These are phyloP conservation scores for Henckelia pumila DNA, from an alignment of 257 asterid species.

Conservation along the genomic window DNA sequence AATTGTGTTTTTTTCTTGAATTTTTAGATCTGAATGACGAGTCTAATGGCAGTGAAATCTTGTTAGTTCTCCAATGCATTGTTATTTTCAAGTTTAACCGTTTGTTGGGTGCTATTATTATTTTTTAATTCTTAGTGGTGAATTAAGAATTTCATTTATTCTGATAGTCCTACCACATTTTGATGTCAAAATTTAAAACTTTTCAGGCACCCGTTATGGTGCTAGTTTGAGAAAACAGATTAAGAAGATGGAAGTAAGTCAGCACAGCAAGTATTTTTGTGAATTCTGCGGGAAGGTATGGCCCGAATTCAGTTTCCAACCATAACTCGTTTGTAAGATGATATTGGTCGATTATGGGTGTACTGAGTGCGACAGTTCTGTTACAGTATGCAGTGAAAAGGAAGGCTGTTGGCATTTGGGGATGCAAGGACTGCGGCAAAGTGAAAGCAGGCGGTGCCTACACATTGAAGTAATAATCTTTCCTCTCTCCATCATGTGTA, in stretches of 20 bases:
- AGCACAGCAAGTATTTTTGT: constrained; percentile 53
- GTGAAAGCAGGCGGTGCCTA: constrained; percentile 70
- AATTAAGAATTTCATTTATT: background rate
- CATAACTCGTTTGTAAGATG: background rate
- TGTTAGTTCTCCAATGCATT: background rate
- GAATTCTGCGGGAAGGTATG: constrained; percentile 60
- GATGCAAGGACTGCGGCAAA: constrained; percentile 63
- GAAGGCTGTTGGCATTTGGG: constrained; percentile 72
- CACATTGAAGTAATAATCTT: constrained; percentile 44
- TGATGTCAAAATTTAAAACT: background rate
- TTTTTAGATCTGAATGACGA: background rate
- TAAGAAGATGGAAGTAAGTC: constrained; percentile 63
- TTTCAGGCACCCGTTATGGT: constrained; percentile 64
- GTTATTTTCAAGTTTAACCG: background rate
- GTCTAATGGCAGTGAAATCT: background rate
- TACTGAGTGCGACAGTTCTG: background rate
- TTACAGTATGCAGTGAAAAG: constrained; percentile 61
- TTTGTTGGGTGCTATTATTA: background rate
- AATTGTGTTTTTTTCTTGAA: no score
- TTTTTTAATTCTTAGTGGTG: background rate
- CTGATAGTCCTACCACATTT: background rate
- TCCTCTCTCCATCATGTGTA: background rate
- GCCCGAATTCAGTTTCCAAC: background rate
- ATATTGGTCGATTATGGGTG: background rate
- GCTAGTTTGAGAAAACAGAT: constrained; percentile 65